phyloP scores from a whole-genome alignment of 2,329 filamentous ascomycete species.

The Zymoseptoria crescenta region DNA sequence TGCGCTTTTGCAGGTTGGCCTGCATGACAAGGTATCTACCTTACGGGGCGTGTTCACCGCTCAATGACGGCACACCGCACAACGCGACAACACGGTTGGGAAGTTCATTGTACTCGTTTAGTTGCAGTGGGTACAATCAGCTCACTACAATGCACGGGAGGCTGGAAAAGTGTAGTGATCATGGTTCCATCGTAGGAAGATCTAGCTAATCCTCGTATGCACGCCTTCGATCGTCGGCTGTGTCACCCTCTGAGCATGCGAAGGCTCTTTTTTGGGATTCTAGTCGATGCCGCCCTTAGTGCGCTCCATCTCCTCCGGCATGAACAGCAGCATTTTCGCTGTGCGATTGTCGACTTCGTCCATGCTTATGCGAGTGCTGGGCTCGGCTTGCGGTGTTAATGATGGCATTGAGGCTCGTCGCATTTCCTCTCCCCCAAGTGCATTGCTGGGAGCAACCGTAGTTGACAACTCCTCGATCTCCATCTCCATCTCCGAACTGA shows the following conservation, averaged over 20 bases:
- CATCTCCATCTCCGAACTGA: neutral
- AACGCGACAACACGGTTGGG: neutral
- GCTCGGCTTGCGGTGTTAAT: neutral
- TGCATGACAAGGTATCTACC: neutral
- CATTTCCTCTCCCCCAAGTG: neutral
- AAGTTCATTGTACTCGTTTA: neutral
- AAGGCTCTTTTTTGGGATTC: neutral
- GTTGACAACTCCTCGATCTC: neutral
- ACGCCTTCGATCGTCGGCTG: neutral
- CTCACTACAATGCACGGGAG: neutral
- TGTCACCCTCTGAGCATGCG: neutral
- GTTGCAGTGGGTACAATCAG: neutral
- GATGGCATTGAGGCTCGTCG: neutral
- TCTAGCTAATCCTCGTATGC: neutral
- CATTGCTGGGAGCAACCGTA: neutral
- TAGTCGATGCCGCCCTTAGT: neutral
- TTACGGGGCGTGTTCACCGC: neutral
- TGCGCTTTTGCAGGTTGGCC: neutral
- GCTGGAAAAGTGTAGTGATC: neutral
- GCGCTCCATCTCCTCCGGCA: conserved; percentile 8
- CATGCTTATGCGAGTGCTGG: neutral
- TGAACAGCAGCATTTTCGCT: conserved; percentile 13
- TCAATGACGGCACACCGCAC: neutral
- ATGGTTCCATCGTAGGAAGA: neutral
- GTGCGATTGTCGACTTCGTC: conserved; percentile 12